A percentile compares a stretch with the other conserved stretches of the same genome.
Conservation (phyloP, 2,329 filamentous ascomycete species). For the Fusarium sp. region DNA sequence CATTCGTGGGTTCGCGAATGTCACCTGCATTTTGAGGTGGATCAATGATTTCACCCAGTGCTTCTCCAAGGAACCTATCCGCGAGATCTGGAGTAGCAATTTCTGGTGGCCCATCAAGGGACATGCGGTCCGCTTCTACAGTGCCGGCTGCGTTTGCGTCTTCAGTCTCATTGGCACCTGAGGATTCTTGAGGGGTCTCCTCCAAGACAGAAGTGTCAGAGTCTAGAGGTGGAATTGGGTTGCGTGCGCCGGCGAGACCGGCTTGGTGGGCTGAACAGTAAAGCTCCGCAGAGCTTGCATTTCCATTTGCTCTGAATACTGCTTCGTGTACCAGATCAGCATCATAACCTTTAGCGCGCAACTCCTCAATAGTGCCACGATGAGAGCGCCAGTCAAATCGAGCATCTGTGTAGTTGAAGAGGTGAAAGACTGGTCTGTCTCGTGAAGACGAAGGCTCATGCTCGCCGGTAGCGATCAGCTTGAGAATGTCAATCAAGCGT, state of each 20-base stretch:
- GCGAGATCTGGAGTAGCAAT: slow-evolving; percentile 43
- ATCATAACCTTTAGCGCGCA: slow-evolving; percentile 55
- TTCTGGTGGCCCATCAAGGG: slow-evolving; percentile 52
- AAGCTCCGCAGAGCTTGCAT: slow-evolving; percentile 69
- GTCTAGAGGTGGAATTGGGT: slow-evolving; percentile 75
- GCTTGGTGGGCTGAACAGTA: slow-evolving; percentile 78
- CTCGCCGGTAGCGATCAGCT: slow-evolving; percentile 81
- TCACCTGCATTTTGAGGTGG: slow-evolving; percentile 41
- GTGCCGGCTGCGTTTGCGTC: slow-evolving; percentile 38
- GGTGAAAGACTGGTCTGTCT: slow-evolving; percentile 62
- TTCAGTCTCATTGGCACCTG: slow-evolving; percentile 42
- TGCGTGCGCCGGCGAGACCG: slow-evolving; percentile 69
- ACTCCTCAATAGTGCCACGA: slow-evolving; percentile 49
- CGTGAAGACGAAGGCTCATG: slow-evolving; percentile 74
- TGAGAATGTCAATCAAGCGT: slow-evolving; percentile 85
- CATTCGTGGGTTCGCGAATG: slow-evolving; percentile 34
- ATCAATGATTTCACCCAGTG: slow-evolving; percentile 48
- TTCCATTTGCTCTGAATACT: slow-evolving; percentile 83
- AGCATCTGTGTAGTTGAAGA: slow-evolving; percentile 59
- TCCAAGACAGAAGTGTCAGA: slow-evolving; percentile 54
- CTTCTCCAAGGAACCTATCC: slow-evolving; percentile 46
- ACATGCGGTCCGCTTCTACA: slow-evolving; percentile 55
- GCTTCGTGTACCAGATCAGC: slow-evolving; percentile 79
- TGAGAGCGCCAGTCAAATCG: slow-evolving; percentile 62
- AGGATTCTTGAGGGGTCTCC: slow-evolving; percentile 34